Evolutionary conservation across 164 flowering plant species (phyloP).

Genomic region (grape (Vitis vinifera)): DNA sequence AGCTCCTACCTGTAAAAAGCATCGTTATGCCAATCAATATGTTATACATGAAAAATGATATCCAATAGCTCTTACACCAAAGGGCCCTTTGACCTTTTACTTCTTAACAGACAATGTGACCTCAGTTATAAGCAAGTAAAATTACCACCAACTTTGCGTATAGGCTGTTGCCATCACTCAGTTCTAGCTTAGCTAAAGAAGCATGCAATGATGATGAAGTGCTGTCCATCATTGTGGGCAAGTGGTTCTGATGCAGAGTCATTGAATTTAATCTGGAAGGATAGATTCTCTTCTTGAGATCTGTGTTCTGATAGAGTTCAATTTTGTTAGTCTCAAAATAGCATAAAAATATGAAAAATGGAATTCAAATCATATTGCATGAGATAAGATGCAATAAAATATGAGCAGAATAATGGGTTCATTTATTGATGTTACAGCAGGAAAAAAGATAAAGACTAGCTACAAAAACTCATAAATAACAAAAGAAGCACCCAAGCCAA

Average conservation of each 20-base stretch:
- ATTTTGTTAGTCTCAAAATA: not conserved
- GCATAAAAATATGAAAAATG: too few relatives aligned
- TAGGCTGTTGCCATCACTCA: slow-evolving; percentile 69
- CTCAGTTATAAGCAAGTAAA: not conserved
- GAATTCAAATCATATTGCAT: too few relatives aligned
- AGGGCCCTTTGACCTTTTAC: too few relatives aligned
- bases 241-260: slow-evolving; percentile 36
- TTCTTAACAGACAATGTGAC: too few relatives aligned
- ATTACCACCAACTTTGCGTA: slow-evolving; percentile 90
- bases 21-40: not conserved
- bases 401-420: too few relatives aligned
- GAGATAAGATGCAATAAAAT: too few relatives aligned
- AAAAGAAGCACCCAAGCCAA: too few relatives aligned
- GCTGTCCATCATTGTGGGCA: slow-evolving; percentile 25
- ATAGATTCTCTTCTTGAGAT: slow-evolving; percentile 60
- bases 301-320: slow-evolving; percentile 41
- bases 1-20: slow-evolving; percentile 75
- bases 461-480: too few relatives aligned
- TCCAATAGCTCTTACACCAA: not conserved
- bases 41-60: not conserved
- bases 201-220: slow-evolving; percentile 19
- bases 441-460: too few relatives aligned
- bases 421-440: too few relatives aligned
- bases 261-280: slow-evolving; percentile 67
- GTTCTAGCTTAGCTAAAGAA: slow-evolving; percentile 60